A percentile compares a stretch with the other conserved stretches of the same genome.
Evolutionary conservation across 2,329 filamentous ascomycete genomes (phyloP).

Genomic region (Myriangium duriaei): DNA sequence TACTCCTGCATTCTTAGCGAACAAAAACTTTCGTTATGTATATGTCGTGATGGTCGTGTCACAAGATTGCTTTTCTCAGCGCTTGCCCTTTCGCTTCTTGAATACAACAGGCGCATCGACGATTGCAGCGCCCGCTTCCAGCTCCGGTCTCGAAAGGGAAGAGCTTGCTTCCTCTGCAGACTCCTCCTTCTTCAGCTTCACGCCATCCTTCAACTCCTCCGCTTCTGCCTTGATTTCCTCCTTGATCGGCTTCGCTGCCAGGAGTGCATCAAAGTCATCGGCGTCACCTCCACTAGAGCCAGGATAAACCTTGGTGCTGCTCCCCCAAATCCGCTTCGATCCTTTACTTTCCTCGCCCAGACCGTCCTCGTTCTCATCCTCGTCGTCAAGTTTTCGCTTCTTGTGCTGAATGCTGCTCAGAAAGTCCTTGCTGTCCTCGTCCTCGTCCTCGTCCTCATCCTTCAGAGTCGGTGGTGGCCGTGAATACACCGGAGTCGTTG

Average conservation of each 20-base stretch:
- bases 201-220: constrained; percentile 19
- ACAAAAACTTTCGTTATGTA: too few relatives aligned
- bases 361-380: constrained; percentile 49
- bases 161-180: constrained; percentile 18
- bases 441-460: constrained; percentile 29
- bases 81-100: constrained; percentile 57
- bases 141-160: constrained; percentile 6
- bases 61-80: constrained; percentile 18
- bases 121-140: constrained; percentile 17
- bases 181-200: constrained; percentile 21
- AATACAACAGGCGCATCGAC: constrained; percentile 50
- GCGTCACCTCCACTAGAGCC: constrained; percentile 33
- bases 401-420: constrained; percentile 41
- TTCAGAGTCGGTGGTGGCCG: constrained; percentile 21
- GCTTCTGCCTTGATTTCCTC: constrained; percentile 22
- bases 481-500: constrained; percentile 29
- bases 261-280: constrained; percentile 50
- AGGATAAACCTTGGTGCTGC: constrained; percentile 33
- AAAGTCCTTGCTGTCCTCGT: constrained; percentile 32
- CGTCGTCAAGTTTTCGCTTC: constrained; percentile 50
- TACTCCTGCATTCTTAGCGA: too few relatives aligned
- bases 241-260: constrained; percentile 24
- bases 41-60: too few relatives aligned
- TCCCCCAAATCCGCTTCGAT: constrained; percentile 31
- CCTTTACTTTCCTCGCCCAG: constrained; percentile 37